Conservation (phyloP, 768 basidiomycete species). For the Tylopilus rubrobrunneus region DNA sequence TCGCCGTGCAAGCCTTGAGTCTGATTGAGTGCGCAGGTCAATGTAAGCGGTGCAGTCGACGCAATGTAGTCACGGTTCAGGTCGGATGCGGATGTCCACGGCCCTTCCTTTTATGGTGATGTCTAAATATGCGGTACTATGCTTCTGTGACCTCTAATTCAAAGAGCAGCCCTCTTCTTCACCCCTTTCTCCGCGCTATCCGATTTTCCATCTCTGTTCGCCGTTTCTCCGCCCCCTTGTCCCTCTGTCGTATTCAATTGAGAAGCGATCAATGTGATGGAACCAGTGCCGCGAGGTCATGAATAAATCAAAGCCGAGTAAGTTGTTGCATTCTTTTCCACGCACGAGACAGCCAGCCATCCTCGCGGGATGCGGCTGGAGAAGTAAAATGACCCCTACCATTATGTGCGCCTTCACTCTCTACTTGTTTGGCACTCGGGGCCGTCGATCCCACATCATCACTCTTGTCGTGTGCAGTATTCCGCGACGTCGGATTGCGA, state of each 20-base stretch:
- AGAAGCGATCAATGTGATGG: conserved; percentile 24
- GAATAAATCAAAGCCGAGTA: conserved; percentile 64
- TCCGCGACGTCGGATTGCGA: conserved; percentile 28
- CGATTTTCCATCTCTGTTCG: conserved; percentile 31
- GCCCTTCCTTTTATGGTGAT: conserved; percentile 7
- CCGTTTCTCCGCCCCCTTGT: conserved; percentile 17
- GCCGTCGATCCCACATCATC: conserved; percentile 11
- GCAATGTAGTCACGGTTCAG: background rate
- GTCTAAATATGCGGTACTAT: conserved; percentile 18
- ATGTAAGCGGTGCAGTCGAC: background rate
- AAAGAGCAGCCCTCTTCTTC: conserved; percentile 49
- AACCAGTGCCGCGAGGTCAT: conserved; percentile 35
- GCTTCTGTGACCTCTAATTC: conserved; percentile 33
- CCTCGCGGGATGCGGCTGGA: conserved; percentile 48
- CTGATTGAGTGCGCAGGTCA: conserved; percentile 15
- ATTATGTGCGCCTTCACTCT: conserved; percentile 37
- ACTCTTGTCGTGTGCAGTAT: conserved; percentile 15
- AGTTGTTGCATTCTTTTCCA: conserved; percentile 67
- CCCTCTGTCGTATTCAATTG: conserved; percentile 28
- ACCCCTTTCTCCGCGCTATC: conserved; percentile 42
- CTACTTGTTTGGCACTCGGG: conserved; percentile 19
- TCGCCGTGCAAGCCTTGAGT: conserved; percentile 20
- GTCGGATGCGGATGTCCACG: background rate
- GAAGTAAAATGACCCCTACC: conserved; percentile 74
- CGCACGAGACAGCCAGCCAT: conserved; percentile 67